Evolutionary conservation across 352 stramenopile genomes (phyloP).

Genomic region (Phytophthora chlamydospora): DNA sequence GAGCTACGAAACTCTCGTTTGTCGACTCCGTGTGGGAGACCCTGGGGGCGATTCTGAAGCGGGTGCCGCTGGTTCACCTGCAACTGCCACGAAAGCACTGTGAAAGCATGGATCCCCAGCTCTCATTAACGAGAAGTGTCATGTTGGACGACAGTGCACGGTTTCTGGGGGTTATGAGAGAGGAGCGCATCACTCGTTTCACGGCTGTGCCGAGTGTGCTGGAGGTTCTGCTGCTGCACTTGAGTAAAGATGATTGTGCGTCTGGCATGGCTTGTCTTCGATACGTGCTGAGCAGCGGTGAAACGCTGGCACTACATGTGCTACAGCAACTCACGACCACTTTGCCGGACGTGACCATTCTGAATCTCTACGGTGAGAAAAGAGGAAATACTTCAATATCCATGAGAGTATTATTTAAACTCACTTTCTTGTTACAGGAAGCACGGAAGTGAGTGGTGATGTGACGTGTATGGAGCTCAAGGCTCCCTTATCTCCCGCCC

Average conservation of each 20-base stretch:
- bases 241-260: background rate
- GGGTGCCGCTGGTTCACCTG: slow-evolving; percentile 50
- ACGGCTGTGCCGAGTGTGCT: slow-evolving; percentile 61
- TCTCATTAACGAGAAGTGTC: slow-evolving; percentile 31
- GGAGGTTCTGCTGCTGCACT: slow-evolving; percentile 46
- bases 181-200: slow-evolving; percentile 43
- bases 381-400: background rate
- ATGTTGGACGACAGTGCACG: slow-evolving; percentile 40
- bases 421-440: slow-evolving; percentile 37
- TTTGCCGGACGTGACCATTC: slow-evolving; percentile 40
- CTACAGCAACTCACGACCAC: slow-evolving; percentile 18
- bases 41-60: slow-evolving; percentile 46
- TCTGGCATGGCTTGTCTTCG: slow-evolving; percentile 27
- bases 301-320: slow-evolving; percentile 41
- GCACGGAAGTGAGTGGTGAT: slow-evolving; percentile 70
- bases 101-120: background rate
- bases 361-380: slow-evolving; percentile 67
- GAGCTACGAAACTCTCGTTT: slow-evolving; percentile 54
- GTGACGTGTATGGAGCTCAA: slow-evolving; percentile 52
- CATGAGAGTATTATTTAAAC: background rate
- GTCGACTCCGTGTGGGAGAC: slow-evolving; percentile 69
- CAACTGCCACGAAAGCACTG: slow-evolving; percentile 1
- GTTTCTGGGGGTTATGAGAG: slow-evolving; percentile 34
- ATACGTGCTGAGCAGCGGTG: slow-evolving; percentile 60
- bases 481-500: slow-evolving; percentile 16